Base-by-base conservation (phyloP, 148 eudicot species). In the Agrostemma githago region DNA sequence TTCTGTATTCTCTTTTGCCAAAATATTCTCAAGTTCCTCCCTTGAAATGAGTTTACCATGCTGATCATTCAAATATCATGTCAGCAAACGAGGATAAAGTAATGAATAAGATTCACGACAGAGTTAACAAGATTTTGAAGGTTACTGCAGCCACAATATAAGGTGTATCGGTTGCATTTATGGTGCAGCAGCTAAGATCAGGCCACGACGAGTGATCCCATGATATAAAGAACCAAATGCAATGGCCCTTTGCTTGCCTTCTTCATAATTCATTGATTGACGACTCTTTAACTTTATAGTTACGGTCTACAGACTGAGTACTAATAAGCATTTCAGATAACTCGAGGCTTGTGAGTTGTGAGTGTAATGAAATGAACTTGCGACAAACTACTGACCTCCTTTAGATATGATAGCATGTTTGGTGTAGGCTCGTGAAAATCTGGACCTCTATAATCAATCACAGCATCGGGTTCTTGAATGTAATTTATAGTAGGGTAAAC, bases 341-440 rank as follows among this genome's bases (percentile, higher is more conserved):
- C n/a, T n/a, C n/a, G n/a, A n/a, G n/a, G n/a, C n/a, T 70, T 14
- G 57, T 5, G 46, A 20, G 72, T 70, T 4, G 2, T 0, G 9
- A 17, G 2, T 67, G 8, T 5, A 51, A n/a, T 5, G 34, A 14
- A 48, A 58, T 16, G 3, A 57, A 66, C 10, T 67, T 56, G 68
- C 8, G 66, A 40, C 44, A 59, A 51, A 62, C 34, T 44, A 79
- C 72, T 66, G 75, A 96, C 99, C 99, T 96, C 94, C 83, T 86
- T 92, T 63, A 96, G 83, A 85, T 76, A 86, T 77, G 87, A 80
- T 62, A 90, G 82, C 92, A 96, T 88, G 83, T 89, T 82, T 26
- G 97, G 97, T 17, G 96, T 90, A 68, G 99, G 97, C 80, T 96
- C 99, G 65, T 96, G 97, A 81, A 96, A 96, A 79, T 96, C 99